phyloP scores from a whole-genome alignment of 176 grass and related monocot species.

The Calamus simplicifolius region DNA sequence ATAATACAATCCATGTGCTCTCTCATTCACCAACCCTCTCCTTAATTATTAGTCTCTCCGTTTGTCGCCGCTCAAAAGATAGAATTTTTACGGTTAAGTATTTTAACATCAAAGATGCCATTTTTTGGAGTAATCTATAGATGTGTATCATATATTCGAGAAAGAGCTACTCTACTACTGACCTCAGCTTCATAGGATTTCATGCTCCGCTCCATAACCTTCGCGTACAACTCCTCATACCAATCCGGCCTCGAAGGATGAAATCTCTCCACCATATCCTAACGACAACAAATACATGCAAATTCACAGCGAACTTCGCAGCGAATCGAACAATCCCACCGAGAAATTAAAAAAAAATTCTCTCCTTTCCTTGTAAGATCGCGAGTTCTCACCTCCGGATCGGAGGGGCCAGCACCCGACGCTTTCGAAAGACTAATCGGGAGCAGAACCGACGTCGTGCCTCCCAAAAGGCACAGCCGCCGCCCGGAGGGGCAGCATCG shows the following conservation, averaged over 20 bases:
- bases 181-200: slow-evolving; percentile 70
- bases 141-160: slow-evolving; percentile 1
- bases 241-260: slow-evolving; percentile 59
- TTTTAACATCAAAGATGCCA: not conserved
- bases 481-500: slow-evolving; percentile 31
- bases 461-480: slow-evolving; percentile 33
- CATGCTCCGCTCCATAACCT: slow-evolving; percentile 47
- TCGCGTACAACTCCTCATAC: slow-evolving; percentile 65
- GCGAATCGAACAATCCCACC: not conserved
- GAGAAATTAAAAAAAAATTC: not conserved
- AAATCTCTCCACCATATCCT: slow-evolving; percentile 53
- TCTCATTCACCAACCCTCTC: too few species aligned
- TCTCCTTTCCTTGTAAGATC: not conserved
- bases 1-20: too few species aligned
- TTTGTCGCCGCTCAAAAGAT: too few species aligned
- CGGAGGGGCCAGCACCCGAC: slow-evolving; percentile 23
- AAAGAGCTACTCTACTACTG: not conserved
- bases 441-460: slow-evolving; percentile 28
- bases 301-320: not conserved
- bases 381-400: slow-evolving; percentile 33
- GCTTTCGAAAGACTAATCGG: slow-evolving; percentile 11
- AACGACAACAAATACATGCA: not conserved
- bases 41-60: too few species aligned
- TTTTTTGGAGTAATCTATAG: not conserved
- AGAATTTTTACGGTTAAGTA: too few species aligned